These are phyloP conservation scores for Ilex paraguariensis DNA, from an alignment of 305 asterid genomes.

Conservation along the genomic window DNA sequence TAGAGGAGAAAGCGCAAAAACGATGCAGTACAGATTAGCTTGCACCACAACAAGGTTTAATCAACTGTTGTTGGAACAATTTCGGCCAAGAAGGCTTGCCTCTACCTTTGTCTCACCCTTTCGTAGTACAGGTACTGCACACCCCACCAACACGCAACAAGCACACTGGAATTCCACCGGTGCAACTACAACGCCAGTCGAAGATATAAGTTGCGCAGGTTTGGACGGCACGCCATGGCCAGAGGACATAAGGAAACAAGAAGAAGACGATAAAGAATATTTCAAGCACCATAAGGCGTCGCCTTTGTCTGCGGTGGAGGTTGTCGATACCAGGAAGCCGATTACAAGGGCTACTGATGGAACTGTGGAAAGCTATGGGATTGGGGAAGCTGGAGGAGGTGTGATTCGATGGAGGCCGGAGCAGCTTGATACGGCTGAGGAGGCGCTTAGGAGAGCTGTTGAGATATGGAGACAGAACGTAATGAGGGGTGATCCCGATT, in stretches of 20 bases:
- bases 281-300: slow-evolving; percentile 63
- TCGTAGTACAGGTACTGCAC: too few relatives aligned
- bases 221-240: slow-evolving; percentile 61
- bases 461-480: slow-evolving; percentile 54
- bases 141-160: slow-evolving; percentile 31
- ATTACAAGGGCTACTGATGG: slow-evolving; percentile 50
- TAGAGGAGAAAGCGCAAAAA: too few relatives aligned
- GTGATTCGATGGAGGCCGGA: slow-evolving; percentile 55
- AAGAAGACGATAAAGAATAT: slow-evolving; percentile 42
- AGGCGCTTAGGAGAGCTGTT: slow-evolving; percentile 50
- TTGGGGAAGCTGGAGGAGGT: slow-evolving; percentile 20
- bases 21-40: too few relatives aligned
- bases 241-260: slow-evolving; percentile 30
- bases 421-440: slow-evolving; percentile 80
- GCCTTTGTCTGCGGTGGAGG: slow-evolving; percentile 54
- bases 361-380: slow-evolving; percentile 8
- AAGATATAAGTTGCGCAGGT: slow-evolving; percentile 41
- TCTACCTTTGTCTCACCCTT: too few relatives aligned
- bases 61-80: too few relatives aligned
- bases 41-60: too few relatives aligned
- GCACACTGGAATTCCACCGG: slow-evolving; percentile 25
- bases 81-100: too few relatives aligned
- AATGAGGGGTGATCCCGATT: slow-evolving; percentile 70
- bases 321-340: slow-evolving; percentile 66
- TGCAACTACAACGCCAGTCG: neutral